Percentiles rank a stretch among this genome's conserved stretches.
These are phyloP conservation scores for Citrus australasica DNA, from an alignment of 345 rosid genomes.

Conservation along the genomic window DNA sequence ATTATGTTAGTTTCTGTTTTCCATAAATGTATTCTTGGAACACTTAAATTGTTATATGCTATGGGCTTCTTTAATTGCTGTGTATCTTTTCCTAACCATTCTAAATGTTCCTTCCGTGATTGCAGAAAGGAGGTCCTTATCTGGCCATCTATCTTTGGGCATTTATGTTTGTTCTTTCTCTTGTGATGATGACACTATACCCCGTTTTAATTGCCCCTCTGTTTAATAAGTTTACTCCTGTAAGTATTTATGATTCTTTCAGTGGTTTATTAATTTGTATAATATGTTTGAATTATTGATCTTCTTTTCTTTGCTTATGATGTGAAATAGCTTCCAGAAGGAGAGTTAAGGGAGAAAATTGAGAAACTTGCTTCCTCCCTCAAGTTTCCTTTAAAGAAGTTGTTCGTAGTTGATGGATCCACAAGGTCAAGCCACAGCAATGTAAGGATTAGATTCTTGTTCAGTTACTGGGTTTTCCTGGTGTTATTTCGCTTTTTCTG, in stretches of 20 bases:
- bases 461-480: not conserved
- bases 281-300: constrained; percentile 10
- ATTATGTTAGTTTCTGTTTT: not conserved
- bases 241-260: constrained; percentile 41
- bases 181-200: constrained; percentile 95
- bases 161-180: constrained; percentile 89
- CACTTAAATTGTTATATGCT: not conserved
- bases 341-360: constrained; percentile 74
- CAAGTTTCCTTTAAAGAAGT: constrained; percentile 86
- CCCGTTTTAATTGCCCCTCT: constrained; percentile 94
- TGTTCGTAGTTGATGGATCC: constrained; percentile 98
- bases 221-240: constrained; percentile 94
- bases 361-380: constrained; percentile 90
- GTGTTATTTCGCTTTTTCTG: not conserved
- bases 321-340: constrained; percentile 80
- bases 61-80: not conserved
- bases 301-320: constrained; percentile 10
- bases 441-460: constrained; percentile 48
- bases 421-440: constrained; percentile 99
- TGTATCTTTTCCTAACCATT: not conserved
- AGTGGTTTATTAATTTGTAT: not conserved
- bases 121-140: constrained; percentile 99
- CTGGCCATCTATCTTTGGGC: constrained; percentile 98
- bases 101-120: constrained; percentile 18
- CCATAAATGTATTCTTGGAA: not conserved